A percentile compares a stretch with the other conserved stretches of the same genome.
These are phyloP conservation scores for Eimeria acervulina DNA, from an alignment of 169 alveolate genomes.

Conservation along the genomic window DNA sequence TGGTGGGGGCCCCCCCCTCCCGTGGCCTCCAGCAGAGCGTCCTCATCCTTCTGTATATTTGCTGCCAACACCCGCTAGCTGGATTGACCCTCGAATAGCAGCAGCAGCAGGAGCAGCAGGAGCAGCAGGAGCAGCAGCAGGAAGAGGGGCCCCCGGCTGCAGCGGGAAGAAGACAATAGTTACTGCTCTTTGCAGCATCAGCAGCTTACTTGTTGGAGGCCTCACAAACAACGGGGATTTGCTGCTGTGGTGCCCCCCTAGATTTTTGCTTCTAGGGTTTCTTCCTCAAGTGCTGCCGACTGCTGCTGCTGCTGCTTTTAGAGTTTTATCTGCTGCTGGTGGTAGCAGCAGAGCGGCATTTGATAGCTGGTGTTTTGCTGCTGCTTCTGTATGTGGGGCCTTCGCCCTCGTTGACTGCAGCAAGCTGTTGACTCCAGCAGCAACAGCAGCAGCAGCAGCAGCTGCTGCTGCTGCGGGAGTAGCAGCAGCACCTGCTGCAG, in stretches of 20 bases:
- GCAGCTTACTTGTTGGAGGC: conserved; percentile 65
- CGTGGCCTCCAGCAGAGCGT: conserved; percentile 72
- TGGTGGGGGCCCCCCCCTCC: conserved; percentile 44
- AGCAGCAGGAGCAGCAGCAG: conserved; percentile 45
- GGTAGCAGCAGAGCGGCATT: conserved; percentile 70
- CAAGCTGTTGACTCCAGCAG: conserved; percentile 75
- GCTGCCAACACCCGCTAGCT: conserved; percentile 70
- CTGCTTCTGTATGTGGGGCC: conserved; percentile 43
- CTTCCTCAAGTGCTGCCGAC: conserved; percentile 63
- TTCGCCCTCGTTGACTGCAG: conserved; percentile 76
- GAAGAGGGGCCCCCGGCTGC: conserved; percentile 17
- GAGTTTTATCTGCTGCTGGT: conserved; percentile 34
- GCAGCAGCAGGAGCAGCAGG: conserved; percentile 18
- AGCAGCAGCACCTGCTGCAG: not conserved
- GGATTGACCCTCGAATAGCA: not conserved
- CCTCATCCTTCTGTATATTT: conserved; percentile 15
- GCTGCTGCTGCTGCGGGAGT: conserved; percentile 3
- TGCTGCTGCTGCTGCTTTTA: not conserved
- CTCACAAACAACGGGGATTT: conserved; percentile 71
- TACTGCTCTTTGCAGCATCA: conserved; percentile 47
- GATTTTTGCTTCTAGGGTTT: conserved; percentile 35
- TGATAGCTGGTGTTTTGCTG: conserved; percentile 73
- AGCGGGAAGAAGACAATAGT: conserved; percentile 20
- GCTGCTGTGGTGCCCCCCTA: conserved; percentile 53
- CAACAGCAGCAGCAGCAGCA: conserved; percentile 55